Base-by-base conservation (phyloP, 768 basidiomycete genomes). In the Tricholoma matsutake region DNA sequence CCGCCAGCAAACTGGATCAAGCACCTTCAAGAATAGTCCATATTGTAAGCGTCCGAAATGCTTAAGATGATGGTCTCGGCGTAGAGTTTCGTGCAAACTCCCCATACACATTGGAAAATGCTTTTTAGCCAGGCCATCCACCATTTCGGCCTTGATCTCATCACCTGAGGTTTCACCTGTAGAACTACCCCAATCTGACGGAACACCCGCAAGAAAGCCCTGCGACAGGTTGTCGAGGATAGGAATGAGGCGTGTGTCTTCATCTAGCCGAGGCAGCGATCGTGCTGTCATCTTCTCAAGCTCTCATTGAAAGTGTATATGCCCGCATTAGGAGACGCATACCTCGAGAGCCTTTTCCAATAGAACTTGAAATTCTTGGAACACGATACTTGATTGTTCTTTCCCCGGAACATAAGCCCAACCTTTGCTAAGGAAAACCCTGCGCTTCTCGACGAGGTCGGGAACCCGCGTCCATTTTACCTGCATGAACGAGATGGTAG, bases 91-190 rank as follows among this genome's bases (percentile, higher is more conserved):
- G 69, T 98, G 95, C 56, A 97, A 76, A 65, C 88, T 88, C 54
- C 93, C 87, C 95, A 97, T 97, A 72, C 97, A 99, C 65, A 94
- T 78, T 0, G 97, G 97, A 83, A 94, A 98, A 71, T 98, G 94
- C 72, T 89, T 89, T 66, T 77, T 80, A 0, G 95, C 86, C 29
- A 98, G 76, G 32, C 88, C 88, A 67, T 97, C 92, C 1, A 99
- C 81, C 95, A 96, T 96, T 56, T 97, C 96, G 1, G 96, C 96
- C 61, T 85, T 95, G 65, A 98, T 86, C 49, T 83, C 83, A 31
- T 88, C 86, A 0, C 83, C 83, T 31, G 77, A 79, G 4, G 71
- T 73, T n/a, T 81, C 79, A 10, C 82, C 78, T 11, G 83, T 77
- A 20, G 81, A 77, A 53, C 78, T 82, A 58, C 77, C 75, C 87